Conservation (phyloP, 192 early-diverging fungal genomes). For the Coemansia sp. region DNA sequence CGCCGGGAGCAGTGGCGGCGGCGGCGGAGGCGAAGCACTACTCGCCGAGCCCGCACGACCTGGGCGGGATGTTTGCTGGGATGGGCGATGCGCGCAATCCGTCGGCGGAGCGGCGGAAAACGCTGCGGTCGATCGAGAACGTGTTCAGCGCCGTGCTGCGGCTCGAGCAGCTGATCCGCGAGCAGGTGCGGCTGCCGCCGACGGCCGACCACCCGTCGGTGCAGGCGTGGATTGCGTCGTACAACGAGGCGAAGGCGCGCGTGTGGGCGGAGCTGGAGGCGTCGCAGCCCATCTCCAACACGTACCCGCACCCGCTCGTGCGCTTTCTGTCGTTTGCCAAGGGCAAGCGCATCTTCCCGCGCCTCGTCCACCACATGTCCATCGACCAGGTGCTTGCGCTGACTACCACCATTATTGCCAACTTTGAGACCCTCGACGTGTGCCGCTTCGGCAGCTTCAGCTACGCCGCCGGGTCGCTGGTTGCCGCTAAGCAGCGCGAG, state of each 20-base stretch:
- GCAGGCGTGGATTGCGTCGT: constrained; percentile 28
- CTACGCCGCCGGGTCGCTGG: constrained; percentile 22
- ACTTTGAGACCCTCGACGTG: constrained; percentile 73
- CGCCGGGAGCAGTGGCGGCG: background rate
- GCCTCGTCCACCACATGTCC: constrained; percentile 73
- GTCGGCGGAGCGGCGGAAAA: constrained; percentile 56
- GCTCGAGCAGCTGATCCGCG: constrained; percentile 81
- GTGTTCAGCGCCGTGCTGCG: constrained; percentile 77
- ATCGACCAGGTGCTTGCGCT: constrained; percentile 78
- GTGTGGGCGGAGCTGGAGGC: constrained; percentile 48
- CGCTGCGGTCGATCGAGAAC: constrained; percentile 73
- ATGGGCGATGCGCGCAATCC: constrained; percentile 54
- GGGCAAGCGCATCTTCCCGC: constrained; percentile 86
- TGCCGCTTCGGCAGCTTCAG: constrained; percentile 54
- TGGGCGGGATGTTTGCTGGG: constrained; percentile 28
- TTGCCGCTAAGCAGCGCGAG: constrained; percentile 50
- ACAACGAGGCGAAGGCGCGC: constrained; percentile 30
- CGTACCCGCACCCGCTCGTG: constrained; percentile 84
- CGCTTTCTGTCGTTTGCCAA: constrained; percentile 82
- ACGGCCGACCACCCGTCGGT: constrained; percentile 31
- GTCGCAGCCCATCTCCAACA: constrained; percentile 47
- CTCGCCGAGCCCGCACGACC: constrained; percentile 28
- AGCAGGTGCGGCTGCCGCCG: constrained; percentile 54
- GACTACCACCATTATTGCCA: constrained; percentile 73
- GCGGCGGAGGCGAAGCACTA: constrained; percentile 21